These are phyloP conservation scores for Diacronema lutheri DNA, from an alignment of 78 protist genomes.

Conservation along the genomic window DNA sequence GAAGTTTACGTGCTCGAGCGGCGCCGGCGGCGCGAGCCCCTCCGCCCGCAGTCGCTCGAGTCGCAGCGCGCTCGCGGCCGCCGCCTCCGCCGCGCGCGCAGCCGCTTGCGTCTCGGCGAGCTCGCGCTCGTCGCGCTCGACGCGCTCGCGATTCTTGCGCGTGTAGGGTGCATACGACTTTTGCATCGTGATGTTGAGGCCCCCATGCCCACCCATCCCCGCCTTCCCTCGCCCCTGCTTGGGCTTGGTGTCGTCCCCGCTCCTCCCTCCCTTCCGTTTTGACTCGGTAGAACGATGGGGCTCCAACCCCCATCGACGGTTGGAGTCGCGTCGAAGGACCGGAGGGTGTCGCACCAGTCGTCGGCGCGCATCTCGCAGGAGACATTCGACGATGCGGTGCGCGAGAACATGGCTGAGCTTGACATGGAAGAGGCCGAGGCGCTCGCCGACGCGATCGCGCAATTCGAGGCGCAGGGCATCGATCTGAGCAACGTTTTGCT, in stretches of 20 bases:
- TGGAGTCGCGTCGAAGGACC: not conserved
- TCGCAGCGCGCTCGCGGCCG: too few species aligned
- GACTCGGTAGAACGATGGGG: too few species aligned
- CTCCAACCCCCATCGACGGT: too few species aligned
- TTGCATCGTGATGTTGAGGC: not conserved
- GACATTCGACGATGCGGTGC: constrained; percentile 25
- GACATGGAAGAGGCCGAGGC: constrained; percentile 34
- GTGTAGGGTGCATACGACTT: not conserved
- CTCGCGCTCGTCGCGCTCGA: not conserved
- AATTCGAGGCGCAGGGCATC: constrained; percentile 38
- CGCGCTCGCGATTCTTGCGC: not conserved
- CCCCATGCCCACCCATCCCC: constrained; percentile 12
- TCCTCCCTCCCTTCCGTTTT: too few species aligned
- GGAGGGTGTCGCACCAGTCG: not conserved
- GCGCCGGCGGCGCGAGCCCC: too few species aligned
- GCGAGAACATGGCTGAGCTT: constrained; percentile 33
- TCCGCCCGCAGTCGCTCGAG: not conserved
- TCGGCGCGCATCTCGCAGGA: constrained; percentile 28
- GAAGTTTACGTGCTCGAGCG: not conserved
- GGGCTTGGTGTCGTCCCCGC: too few species aligned
- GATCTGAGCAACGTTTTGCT: not conserved
- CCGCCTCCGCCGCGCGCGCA: not conserved
- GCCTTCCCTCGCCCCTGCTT: too few species aligned
- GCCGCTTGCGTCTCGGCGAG: not conserved
- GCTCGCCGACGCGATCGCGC: constrained; percentile 23